Percentiles rank a stretch among this genome's conserved stretches.
phyloP scores from a whole-genome alignment of 2,329 filamentous ascomycete genomes.

The Lizonia empirigonia region DNA sequence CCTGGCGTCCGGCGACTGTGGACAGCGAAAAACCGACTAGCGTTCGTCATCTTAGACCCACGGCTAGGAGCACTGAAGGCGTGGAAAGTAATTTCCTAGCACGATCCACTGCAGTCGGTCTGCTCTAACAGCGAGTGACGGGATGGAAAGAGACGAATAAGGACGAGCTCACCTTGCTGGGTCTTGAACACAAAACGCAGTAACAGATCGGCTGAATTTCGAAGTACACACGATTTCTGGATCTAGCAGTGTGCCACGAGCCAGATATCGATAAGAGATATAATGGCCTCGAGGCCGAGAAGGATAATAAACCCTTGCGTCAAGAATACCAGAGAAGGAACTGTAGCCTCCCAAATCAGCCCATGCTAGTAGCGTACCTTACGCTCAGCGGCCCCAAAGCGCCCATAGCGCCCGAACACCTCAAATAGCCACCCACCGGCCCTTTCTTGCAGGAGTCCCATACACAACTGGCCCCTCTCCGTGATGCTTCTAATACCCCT shows the following conservation, averaged over 20 bases:
- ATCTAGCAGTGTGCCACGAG: background rate
- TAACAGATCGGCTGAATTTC: background rate
- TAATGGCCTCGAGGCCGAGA: background rate
- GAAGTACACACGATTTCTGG: background rate
- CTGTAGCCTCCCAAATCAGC: background rate
- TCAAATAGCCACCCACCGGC: background rate
- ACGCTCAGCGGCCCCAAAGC: background rate
- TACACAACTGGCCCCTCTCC: background rate
- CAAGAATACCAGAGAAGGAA: background rate
- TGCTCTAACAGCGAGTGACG: background rate
- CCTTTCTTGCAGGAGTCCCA: background rate
- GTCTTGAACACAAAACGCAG: background rate
- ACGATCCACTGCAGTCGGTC: background rate
- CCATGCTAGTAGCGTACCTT: background rate
- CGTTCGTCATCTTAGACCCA: background rate
- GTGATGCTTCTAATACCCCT: slow-evolving; percentile 24
- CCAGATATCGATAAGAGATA: background rate
- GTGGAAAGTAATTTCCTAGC: background rate
- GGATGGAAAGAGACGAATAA: background rate
- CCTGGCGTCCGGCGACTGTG: slow-evolving; percentile 1
- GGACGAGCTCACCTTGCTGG: background rate
- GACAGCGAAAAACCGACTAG: slow-evolving; percentile 3
- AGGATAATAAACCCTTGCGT: no score
- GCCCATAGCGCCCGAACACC: slow-evolving; percentile 11
- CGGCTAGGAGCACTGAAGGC: background rate